Base-by-base conservation (phyloP, 345 rosid genomes). In the Noccaea bulbosa region DNA sequence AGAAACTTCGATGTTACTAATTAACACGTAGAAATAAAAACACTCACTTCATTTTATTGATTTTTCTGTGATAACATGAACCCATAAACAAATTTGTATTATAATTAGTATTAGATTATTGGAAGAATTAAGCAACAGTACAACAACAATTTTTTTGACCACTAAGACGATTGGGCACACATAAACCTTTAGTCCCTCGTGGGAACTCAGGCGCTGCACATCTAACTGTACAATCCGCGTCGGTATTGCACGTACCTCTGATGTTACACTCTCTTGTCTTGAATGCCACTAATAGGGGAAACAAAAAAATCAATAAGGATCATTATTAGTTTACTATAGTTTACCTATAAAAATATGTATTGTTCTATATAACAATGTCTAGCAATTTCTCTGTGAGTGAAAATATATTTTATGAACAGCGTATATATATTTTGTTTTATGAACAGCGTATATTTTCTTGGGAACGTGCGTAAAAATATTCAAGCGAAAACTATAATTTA, bases 131-230 rank as follows among this genome's bases (percentile, higher is more conserved):
- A 61, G 0, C 65, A 27, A 30, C 8, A 2, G 24, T 27, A 14
- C 66, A 61, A 44, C 66, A 61, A 15, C 66, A 61, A 61, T 30
- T 1, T 27, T 3, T 8, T 44, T n/a, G 39, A 44, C 9, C 11
- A 15, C 9, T 39, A 44, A 44, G 0, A 44, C 3, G 66, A 44
- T 44, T 44, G 17, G 3, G 14, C 11, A 61, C 14, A 44, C 67
- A 62, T 33, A 5, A 5, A 33, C 67, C 54, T 16, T 3, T 7
- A 46, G 10, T 16, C 32, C 16, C 41, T 30, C 6, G 27, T 32
- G 43, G 54, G 41, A 62, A 62, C 16, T 62, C 67, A 46, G 54
- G 6, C 11, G 53, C 4, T 33, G 0, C 10, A 33, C 67, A 62
- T 46, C 11, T 54, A 62, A 1, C 12, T 33, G 15, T 62, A 33